Evolutionary conservation across 495 filamentous ascomycete species (phyloP).

Genomic region (Recurvomyces mirabilis): DNA sequence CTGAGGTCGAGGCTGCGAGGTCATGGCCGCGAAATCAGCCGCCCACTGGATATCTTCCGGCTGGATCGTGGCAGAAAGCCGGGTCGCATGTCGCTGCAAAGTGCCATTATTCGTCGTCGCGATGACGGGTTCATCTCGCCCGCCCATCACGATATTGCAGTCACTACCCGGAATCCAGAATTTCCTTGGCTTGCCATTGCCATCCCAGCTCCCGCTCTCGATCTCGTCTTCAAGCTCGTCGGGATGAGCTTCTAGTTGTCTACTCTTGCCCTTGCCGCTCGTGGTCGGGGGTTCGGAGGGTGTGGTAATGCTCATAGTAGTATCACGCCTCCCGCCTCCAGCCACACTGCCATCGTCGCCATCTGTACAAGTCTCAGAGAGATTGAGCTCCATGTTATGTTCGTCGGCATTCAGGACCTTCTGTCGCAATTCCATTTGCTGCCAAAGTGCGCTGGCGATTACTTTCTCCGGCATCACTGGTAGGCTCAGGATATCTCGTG

Average conservation of each 20-base stretch:
- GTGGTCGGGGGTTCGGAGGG: constrained; percentile 9
- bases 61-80: constrained; percentile 36
- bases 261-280: constrained; percentile 31
- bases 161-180: constrained; percentile 49
- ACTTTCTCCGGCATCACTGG: constrained; percentile 43
- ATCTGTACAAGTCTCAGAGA: constrained; percentile 22
- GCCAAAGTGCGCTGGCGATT: constrained; percentile 46
- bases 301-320: constrained; percentile 16
- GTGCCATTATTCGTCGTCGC: constrained; percentile 30
- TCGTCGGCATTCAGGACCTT: constrained; percentile 45
- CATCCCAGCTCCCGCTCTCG: constrained; percentile 41
- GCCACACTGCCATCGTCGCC: constrained; percentile 1
- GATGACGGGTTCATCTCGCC: constrained; percentile 35
- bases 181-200: constrained; percentile 40
- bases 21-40: constrained; percentile 36
- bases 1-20: constrained; percentile 26
- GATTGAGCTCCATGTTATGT: constrained; percentile 36
- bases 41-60: constrained; percentile 42
- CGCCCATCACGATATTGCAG: constrained; percentile 48
- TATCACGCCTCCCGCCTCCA: constrained; percentile 23
- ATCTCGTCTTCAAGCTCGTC: constrained; percentile 21
- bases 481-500: constrained; percentile 43
- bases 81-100: constrained; percentile 30
- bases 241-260: background rate
- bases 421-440: constrained; percentile 44